Evolutionary conservation across 1,284 basidiomycete genomes (phyloP), one percentile per base, ranked within the genome.

Genomic region (Cryptococcus hybrid): DNA sequence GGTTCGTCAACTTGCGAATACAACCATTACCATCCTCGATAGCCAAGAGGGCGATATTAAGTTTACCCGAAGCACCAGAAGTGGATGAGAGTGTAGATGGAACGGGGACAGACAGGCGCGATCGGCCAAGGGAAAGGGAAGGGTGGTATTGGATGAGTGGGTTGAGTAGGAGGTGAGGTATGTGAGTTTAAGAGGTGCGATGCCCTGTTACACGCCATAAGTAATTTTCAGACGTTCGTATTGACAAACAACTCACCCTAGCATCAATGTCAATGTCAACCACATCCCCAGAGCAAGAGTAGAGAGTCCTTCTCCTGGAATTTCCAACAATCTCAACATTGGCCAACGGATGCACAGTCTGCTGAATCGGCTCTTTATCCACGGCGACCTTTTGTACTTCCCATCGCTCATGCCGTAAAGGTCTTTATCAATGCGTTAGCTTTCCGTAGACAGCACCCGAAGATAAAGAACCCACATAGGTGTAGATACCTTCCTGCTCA

Each of bases 21-120:
- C 95, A 98, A 18, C 89, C 88, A 67, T 91, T 91, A 1, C 85
- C 85, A 77, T 98, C 95, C 71, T 91, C 89, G 43, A 97, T 85
- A 65, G 85, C 90, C 57, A 90, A 64, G 54, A 76, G 55, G 2
- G 68, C 61, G 18, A 78, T 65, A 3, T 62, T 55, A 9, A 77
- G 59, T 42, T 60, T 67, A 15, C 77, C 77, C 7, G 67, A 63
- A 5, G 61, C 65, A 7, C 70, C 69, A 6, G 62, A 60, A 11
- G 57, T 59, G 0, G 66, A 59, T 8, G 46, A 24, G 2, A 76
- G 58, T 34, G 67, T 67, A 1, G 51, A 40, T 0, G 77, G 77
- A 0, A 77, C 68, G 3, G 65, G 60, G 1, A 78, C 60, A 0
- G 50, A 54, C 36, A 77, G 54, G 9, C 58, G 62, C 24, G 69